Percentiles rank a stretch among this genome's conserved stretches.
Conservation (phyloP, 495 filamentous ascomycete genomes). For the Cryomyces minteri region DNA sequence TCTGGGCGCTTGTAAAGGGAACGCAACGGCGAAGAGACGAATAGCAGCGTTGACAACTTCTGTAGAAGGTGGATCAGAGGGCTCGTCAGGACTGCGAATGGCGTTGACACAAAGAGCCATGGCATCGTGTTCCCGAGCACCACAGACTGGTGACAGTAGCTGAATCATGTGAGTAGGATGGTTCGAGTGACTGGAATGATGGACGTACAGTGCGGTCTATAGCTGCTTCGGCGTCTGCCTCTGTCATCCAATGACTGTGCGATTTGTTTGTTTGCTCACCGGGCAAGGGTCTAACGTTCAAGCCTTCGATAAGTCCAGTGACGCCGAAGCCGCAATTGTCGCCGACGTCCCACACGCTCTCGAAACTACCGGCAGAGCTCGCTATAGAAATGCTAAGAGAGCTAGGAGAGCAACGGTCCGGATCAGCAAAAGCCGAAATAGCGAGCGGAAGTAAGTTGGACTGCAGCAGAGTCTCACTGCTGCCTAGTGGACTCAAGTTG, state of each 20-base stretch:
- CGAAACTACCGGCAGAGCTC: conserved; percentile 74
- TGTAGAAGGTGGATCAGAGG: conserved; percentile 72
- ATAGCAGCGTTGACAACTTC: conserved; percentile 91
- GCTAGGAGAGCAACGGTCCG: conserved; percentile 67
- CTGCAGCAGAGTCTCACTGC: conserved; percentile 70
- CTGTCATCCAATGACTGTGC: conserved; percentile 39
- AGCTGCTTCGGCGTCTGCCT: conserved; percentile 42
- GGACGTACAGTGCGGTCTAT: conserved; percentile 45
- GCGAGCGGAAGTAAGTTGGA: conserved; percentile 88
- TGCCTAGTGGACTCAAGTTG: conserved; percentile 61
- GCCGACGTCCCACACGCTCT: conserved; percentile 82
- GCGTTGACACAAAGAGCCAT: conserved; percentile 52
- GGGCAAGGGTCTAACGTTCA: conserved; percentile 49
- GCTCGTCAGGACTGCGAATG: conserved; percentile 18
- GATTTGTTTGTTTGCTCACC: conserved; percentile 44
- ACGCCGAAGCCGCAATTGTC: conserved; percentile 93
- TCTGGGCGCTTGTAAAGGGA: conserved; percentile 71
- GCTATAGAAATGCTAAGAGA: conserved; percentile 86
- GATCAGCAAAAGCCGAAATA: conserved; percentile 81
- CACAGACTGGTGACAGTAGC: conserved; percentile 56
- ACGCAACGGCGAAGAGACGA: conserved; percentile 72
- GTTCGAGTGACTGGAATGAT: neutral
- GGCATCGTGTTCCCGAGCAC: conserved; percentile 79
- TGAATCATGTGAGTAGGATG: conserved; percentile 21
- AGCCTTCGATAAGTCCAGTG: conserved; percentile 64